A percentile compares a stretch with the other conserved stretches of the same genome.
Evolutionary conservation across 225 moss, liverwort and hornwort species (phyloP).

Genomic region (Polytrichum formosum): DNA sequence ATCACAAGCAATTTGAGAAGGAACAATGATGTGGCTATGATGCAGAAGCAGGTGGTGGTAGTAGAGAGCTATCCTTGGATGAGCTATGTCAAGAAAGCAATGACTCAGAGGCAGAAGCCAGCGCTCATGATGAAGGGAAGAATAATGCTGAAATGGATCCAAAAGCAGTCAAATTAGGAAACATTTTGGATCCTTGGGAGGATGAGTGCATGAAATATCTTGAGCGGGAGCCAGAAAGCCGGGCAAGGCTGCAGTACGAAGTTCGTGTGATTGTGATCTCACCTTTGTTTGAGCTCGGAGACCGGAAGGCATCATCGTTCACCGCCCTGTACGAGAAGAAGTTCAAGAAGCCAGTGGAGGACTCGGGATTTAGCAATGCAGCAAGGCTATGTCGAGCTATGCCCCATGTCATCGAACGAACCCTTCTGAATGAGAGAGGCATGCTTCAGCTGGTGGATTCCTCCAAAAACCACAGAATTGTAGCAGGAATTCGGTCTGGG

Average conservation of each 20-base stretch:
- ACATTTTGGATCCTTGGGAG: constrained; percentile 31
- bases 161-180: too few relatives aligned
- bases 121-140: too few relatives aligned
- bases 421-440: constrained; percentile 44
- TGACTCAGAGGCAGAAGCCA: too few relatives aligned
- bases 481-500: constrained; percentile 79
- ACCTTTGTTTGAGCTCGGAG: constrained; percentile 48
- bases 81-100: too few relatives aligned
- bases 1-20: too few relatives aligned
- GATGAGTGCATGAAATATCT: constrained; percentile 67
- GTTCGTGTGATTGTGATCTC: constrained; percentile 65
- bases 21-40: too few relatives aligned
- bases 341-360: constrained; percentile 45
- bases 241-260: constrained; percentile 71
- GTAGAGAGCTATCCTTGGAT: too few relatives aligned
- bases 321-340: constrained; percentile 52
- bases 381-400: constrained; percentile 71
- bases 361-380: constrained; percentile 51
- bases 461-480: constrained; percentile 58
- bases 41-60: too few relatives aligned
- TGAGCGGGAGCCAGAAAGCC: constrained; percentile 47
- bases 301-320: constrained; percentile 41
- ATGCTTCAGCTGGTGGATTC: constrained; percentile 69
- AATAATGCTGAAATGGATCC: too few relatives aligned
- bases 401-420: constrained; percentile 69